Evolutionary conservation across 306 rosid species (phyloP), one percentile per base, ranked within the genome.

Genomic region (Sphenostylis stenocarpa): DNA sequence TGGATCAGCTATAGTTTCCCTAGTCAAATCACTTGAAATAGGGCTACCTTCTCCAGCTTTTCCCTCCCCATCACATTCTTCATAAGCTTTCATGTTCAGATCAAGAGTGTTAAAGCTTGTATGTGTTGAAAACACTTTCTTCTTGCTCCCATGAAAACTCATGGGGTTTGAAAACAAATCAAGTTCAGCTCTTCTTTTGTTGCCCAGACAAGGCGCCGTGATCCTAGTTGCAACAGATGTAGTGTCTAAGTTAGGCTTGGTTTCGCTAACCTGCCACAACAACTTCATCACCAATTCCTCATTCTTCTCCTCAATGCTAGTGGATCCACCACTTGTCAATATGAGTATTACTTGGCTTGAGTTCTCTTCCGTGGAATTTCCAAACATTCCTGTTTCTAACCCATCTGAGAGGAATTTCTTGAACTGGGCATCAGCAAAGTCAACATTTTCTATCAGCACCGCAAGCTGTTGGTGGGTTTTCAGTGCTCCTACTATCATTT

Each of bases 31-130:
- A 51, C 96, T 94, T 15, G 90, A 76, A 36, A 56, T 79, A 2
- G 91, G 91, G 57, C 90, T 91, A 11, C 60, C 39, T 17, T 86
- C 87, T 70, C 81, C 88, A 6, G 77, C 60, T 79, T 84, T 80
- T 1, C 58, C 80, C 0, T 38, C 68, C 28, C 67, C 88, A 6
- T 74, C 80, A 11, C 83, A 85, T 3, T 87, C 86, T 20, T 86
- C 87, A 52, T 77, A 85, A 10, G 97, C 97, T 81, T 76, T 84
- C 62, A 87, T 80, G 71, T 95, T 95, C 43, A 95, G 90, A 81
- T 95, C 97, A 80, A 95, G 97, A 38, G 80, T 86, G 77, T 79
- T 92, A 67, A 88, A 88, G 88, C 90, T 91, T 31, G 97, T 88
- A 21, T 90, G 88, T 84, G 93, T 86, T 60, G 91, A 86, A 69